Evolutionary conservation across 2,329 filamentous ascomycete species (phyloP), one percentile per base, ranked within the genome.

Genomic region (Erysiphe pulchra): DNA sequence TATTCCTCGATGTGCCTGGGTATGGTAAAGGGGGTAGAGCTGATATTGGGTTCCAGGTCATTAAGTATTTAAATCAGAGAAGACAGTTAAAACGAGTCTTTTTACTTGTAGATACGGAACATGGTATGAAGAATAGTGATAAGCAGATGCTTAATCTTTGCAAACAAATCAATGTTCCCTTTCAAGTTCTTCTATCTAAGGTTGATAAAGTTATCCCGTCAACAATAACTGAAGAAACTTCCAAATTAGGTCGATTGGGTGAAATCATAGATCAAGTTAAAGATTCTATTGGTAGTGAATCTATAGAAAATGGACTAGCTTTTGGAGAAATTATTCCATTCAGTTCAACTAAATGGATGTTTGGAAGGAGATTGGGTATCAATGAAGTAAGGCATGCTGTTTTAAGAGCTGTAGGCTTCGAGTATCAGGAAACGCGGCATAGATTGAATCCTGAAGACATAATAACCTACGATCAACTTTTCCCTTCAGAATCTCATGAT

Each of bases 1-100:
- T 75, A 0, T 64, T 83, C 32, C 63, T 82, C 17, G 77, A 83
- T 57, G 78, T 78, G 69, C 78, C 77, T 1, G 77, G 77, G 0
- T 82, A 82, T 54, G 77, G 77, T 4, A 67, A 71, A 47, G 75
- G 69, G 1, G 74, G 71, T 54, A 60, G 68, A 32, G 58, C 63
- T 9, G 69, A 72, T 52, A 81, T 77, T 75, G 77, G 77, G 0
- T 55, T 59, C 20, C 72, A 80, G 57, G 77, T 80, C 48, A 64
- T 80, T 62, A 80, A 79, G 57, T 81, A 79, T 59, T 57, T 83
- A 31, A 46, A 49, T 50, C 63, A 65, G 39, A 65, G 77, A 49
- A 73, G 69, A 54, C 72, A 81, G 61, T 51, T 70, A 53, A 57
- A 62, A 57, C 51, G 73, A 45, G 71, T 70, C 0, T 82, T 79